Evolutionary conservation across 2,329 filamentous ascomycete genomes (phyloP).

Genomic region (Ascochyta fabae): DNA sequence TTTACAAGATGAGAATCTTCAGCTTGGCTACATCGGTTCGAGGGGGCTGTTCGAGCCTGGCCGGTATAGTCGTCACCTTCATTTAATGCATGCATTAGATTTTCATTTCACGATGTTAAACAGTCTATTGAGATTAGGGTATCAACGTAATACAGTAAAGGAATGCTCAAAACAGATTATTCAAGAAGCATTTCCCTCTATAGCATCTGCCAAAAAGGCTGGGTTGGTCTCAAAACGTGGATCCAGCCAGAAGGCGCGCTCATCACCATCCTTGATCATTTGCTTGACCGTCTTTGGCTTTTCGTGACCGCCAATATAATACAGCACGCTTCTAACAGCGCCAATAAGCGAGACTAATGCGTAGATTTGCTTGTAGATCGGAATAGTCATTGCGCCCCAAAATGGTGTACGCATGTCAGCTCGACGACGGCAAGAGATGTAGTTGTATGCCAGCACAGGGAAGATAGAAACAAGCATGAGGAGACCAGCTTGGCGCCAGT

Average conservation of each 20-base stretch:
- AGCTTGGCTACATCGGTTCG: no score
- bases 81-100: no score
- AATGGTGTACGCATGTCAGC: constrained; percentile 22
- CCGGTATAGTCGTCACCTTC: no score
- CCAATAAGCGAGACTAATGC: constrained; percentile 21
- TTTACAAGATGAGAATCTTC: no score
- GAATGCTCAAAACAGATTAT: no score
- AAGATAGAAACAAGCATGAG: constrained; percentile 22
- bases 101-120: no score
- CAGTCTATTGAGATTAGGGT: no score
- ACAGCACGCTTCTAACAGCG: constrained; percentile 19
- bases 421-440: constrained; percentile 19
- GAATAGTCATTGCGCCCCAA: constrained; percentile 21
- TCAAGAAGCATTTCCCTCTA: no score
- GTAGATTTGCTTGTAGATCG: constrained; percentile 26
- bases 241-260: constrained; percentile 25
- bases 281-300: constrained; percentile 20
- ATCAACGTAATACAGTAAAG: no score
- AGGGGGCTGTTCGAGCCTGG: no score
- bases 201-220: constrained; percentile 20
- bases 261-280: constrained; percentile 24
- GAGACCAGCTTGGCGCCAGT: constrained; percentile 17
- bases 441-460: constrained; percentile 21
- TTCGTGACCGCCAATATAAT: constrained; percentile 22
- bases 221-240: constrained; percentile 22